A percentile compares a stretch with the other conserved stretches of the same genome.
Conservation (phyloP, 2,329 filamentous ascomycete genomes). For the Phialophora expanda region DNA sequence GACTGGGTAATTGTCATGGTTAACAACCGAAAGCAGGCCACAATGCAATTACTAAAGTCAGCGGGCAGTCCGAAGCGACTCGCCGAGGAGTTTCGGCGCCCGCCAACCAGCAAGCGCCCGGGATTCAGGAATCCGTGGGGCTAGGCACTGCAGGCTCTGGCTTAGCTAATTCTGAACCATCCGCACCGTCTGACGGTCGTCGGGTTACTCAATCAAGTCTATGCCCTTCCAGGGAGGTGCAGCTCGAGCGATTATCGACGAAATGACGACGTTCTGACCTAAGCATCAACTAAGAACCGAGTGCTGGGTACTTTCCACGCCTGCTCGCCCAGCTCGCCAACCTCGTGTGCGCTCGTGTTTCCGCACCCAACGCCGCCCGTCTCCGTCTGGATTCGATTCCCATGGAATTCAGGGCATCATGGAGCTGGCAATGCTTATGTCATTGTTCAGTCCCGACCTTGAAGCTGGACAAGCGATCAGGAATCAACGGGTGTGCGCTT, state of each 20-base stretch:
- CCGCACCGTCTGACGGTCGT: neutral
- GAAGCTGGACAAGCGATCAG: neutral
- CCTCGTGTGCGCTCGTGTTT: neutral
- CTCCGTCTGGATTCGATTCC: slow-evolving; percentile 6
- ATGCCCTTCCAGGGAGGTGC: slow-evolving; percentile 5
- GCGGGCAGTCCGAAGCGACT: neutral
- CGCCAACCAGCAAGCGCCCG: neutral
- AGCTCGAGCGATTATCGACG: neutral
- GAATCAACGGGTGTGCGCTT: neutral
- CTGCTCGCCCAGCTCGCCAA: neutral
- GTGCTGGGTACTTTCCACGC: no score
- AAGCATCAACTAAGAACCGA: neutral
- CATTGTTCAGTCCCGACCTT: neutral
- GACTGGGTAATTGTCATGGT: neutral
- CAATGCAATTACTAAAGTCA: neutral
- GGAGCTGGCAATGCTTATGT: slow-evolving; percentile 11
- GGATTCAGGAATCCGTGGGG: neutral
- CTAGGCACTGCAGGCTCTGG: neutral
- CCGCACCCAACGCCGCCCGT: slow-evolving; percentile 2
- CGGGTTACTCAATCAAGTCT: neutral
- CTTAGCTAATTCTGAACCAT: slow-evolving; percentile 19
- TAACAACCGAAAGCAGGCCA: neutral
- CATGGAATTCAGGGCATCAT: neutral
- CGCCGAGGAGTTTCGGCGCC: neutral
- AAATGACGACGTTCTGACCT: slow-evolving; percentile 21